Evolutionary conservation across 805 yeast genomes (phyloP), one percentile per base, ranked within the genome.

Genomic region (Ogataea dorogensis): DNA sequence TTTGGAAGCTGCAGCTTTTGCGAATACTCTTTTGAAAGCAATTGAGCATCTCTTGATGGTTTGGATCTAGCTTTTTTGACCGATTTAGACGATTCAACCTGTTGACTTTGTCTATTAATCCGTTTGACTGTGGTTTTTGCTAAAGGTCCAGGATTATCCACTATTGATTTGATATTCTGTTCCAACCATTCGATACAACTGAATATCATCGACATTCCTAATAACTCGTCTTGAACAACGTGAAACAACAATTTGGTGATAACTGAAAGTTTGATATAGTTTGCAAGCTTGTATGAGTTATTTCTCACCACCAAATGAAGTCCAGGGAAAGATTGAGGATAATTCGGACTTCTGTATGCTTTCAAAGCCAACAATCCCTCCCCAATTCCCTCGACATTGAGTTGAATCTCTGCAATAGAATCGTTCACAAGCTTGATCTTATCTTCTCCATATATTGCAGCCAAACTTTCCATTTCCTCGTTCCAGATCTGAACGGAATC

Each of bases 131-230:
- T 13, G 9, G 28, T 33, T 33, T 7, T 50, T 47, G 20, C 67
- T 67, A 26, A 72, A 2, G 81, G 78, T 0, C 95, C 94, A 0
- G 98, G 98, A 38, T 80, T 69, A 26, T 78, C 75, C 7, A 84
- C 71, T 10, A 88, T 68, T 2, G 59, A 57, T 5, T 66, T 59
- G 28, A 81, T 61, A 48, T 84, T 75, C 11, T 74, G 79, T 45
- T 82, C 81, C 12, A 89, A 50, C 89, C 94, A 88, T 44, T 87
- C 94, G 33, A 77, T 65, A n/a, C 86, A 65, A 5, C 78, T 64
- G 53, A 67, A 83, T 1, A 88, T 58, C 62, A 81, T 74, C 50
- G 84, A 77, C 49, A 79, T 86, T 2, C 96, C 96, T 3, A 81
- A 19, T 5, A 78, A 49, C 8, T 66, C 64, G 21, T 64, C 59